Percentiles rank a stretch among this genome's conserved stretches.
phyloP scores from a whole-genome alignment of 768 basidiomycete species.

The Amanita fuliginea region DNA sequence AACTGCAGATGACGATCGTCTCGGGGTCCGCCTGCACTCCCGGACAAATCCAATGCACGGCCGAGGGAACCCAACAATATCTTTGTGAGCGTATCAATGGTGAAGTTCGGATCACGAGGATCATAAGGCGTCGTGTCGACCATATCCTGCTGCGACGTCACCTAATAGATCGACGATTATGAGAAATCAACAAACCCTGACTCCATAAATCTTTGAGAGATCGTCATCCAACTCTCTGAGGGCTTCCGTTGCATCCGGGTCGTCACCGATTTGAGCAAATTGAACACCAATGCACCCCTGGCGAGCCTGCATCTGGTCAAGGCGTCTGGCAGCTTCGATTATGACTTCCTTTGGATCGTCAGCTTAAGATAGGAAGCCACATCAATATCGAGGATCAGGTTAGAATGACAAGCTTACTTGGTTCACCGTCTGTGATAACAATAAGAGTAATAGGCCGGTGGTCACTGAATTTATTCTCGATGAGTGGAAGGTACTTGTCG shows the following conservation, averaged over 20 bases:
- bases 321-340: slow-evolving; percentile 30
- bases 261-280: slow-evolving; percentile 61
- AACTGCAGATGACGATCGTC: neutral
- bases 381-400: neutral
- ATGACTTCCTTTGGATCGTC: slow-evolving; percentile 43
- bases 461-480: slow-evolving; percentile 7
- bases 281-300: slow-evolving; percentile 44
- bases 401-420: slow-evolving; percentile 27
- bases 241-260: slow-evolving; percentile 26
- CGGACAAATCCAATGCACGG: slow-evolving; percentile 15
- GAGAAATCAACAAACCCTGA: slow-evolving; percentile 14
- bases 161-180: neutral
- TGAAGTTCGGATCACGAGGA: slow-evolving; percentile 11
- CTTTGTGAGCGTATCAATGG: slow-evolving; percentile 43
- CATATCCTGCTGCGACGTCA: slow-evolving; percentile 37
- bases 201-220: slow-evolving; percentile 22
- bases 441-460: slow-evolving; percentile 39
- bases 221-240: slow-evolving; percentile 48
- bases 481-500: slow-evolving; percentile 10
- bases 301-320: slow-evolving; percentile 42
- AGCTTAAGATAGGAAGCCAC: slow-evolving; percentile 19
- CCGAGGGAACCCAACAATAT: slow-evolving; percentile 61
- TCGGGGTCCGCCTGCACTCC: neutral
- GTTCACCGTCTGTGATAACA: slow-evolving; percentile 54
- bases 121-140: slow-evolving; percentile 56